These are phyloP conservation scores for Megacollybia marginata DNA, from an alignment of 768 basidiomycete species.

Conservation along the genomic window DNA sequence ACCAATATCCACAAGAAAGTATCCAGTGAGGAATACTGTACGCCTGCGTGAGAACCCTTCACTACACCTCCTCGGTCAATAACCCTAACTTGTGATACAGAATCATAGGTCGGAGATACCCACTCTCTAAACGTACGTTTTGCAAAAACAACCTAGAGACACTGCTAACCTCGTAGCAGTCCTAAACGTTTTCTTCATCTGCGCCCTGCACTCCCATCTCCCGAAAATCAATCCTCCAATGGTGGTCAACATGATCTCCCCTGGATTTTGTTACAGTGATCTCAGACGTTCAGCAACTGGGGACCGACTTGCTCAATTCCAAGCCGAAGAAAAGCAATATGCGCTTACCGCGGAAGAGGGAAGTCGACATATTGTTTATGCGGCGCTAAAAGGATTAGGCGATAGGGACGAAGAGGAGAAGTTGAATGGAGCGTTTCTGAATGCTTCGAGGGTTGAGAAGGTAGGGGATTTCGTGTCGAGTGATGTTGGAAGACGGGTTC, in stretches of 20 bases:
- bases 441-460: too few relatives aligned
- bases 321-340: slow-evolving; percentile 4
- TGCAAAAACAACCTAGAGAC: background rate
- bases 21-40: background rate
- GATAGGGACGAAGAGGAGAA: too few relatives aligned
- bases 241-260: too few relatives aligned
- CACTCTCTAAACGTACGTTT: background rate
- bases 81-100: too few relatives aligned
- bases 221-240: too few relatives aligned
- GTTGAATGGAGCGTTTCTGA: too few relatives aligned
- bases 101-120: background rate
- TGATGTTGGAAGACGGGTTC: slow-evolving; percentile 17
- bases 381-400: too few relatives aligned
- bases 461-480: slow-evolving; percentile 25
- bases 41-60: too few relatives aligned
- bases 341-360: slow-evolving; percentile 19
- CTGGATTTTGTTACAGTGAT: slow-evolving; percentile 22
- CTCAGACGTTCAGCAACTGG: slow-evolving; percentile 8
- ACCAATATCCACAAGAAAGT: background rate
- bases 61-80: too few relatives aligned
- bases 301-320: background rate
- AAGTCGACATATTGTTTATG: too few relatives aligned
- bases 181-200: slow-evolving; percentile 21
- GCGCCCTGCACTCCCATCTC: slow-evolving; percentile 19
- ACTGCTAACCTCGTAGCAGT: slow-evolving; percentile 11